Percentiles rank a stretch among this genome's conserved stretches.
phyloP scores from a whole-genome alignment of 306 rosid genomes.

The Cucurbita argyrosperma region DNA sequence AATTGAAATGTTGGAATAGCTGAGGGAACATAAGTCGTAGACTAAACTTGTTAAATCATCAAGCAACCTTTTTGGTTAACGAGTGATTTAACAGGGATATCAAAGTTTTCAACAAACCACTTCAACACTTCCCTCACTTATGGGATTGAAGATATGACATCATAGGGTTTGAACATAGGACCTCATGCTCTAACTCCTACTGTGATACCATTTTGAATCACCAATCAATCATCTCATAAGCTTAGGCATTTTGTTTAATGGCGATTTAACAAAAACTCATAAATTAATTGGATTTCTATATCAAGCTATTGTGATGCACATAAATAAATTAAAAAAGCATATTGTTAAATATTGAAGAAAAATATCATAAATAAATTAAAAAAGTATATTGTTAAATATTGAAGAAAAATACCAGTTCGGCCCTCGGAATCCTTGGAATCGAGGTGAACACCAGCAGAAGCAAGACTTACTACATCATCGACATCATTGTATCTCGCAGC shows the following conservation, averaged over 20 bases:
- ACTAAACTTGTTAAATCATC: too few species aligned
- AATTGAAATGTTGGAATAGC: not conserved
- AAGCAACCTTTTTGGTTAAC: too few species aligned
- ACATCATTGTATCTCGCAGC: constrained; percentile 70
- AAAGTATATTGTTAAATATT: not conserved
- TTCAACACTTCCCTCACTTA: too few species aligned
- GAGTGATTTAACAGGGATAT: too few species aligned
- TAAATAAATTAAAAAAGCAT: not conserved
- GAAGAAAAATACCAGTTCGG: constrained; percentile 41
- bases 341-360: not conserved
- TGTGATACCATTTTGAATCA: too few species aligned
- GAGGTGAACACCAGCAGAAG: constrained; percentile 41
- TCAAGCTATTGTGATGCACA: not conserved
- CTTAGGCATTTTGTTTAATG: too few species aligned
- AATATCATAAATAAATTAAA: too few species aligned
- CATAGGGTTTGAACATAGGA: too few species aligned
- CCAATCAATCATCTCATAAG: not conserved
- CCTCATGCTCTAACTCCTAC: too few species aligned
- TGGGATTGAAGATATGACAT: too few species aligned
- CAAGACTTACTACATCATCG: constrained; percentile 42
- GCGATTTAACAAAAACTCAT: not conserved
- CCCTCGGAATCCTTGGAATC: constrained; percentile 58
- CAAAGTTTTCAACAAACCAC: too few species aligned
- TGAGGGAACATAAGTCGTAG: not conserved
- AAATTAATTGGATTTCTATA: too few species aligned